Conservation (phyloP, 495 filamentous ascomycete species). For the Neurospora sp. region DNA sequence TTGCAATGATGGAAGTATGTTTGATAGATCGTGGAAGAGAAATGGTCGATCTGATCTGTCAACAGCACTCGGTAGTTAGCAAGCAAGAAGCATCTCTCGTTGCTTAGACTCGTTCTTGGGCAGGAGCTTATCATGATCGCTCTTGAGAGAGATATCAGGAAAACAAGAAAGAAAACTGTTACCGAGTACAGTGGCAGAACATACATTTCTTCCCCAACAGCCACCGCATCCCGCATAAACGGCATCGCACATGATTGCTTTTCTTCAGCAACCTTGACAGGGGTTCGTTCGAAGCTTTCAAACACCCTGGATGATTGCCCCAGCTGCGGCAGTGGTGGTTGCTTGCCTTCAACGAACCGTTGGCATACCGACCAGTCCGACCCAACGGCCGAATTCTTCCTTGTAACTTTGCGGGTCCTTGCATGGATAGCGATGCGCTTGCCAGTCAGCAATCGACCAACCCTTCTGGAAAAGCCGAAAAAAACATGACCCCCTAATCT, state of each 20-base stretch:
- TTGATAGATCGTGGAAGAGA: neutral
- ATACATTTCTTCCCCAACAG: neutral
- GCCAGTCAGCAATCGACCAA: neutral
- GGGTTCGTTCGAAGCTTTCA: neutral
- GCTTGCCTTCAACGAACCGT: neutral
- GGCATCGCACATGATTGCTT: neutral
- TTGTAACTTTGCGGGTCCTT: neutral
- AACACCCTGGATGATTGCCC: neutral
- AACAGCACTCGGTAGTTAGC: neutral
- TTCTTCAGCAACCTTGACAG: neutral
- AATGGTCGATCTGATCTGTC: neutral
- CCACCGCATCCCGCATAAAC: neutral
- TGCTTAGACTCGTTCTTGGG: neutral
- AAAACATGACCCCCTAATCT: neutral
- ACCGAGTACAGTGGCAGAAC: neutral
- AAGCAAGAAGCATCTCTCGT: neutral
- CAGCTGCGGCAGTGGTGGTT: neutral
- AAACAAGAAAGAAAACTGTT: neutral
- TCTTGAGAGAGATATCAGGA: neutral
- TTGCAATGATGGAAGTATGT: neutral
- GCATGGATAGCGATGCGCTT: neutral
- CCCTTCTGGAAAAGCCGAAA: neutral
- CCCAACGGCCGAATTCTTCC: neutral
- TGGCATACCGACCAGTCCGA: neutral
- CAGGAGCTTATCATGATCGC: neutral